Conservation (phyloP, 192 early-diverging fungal genomes). For the Phlyctochytrium bullatum region DNA sequence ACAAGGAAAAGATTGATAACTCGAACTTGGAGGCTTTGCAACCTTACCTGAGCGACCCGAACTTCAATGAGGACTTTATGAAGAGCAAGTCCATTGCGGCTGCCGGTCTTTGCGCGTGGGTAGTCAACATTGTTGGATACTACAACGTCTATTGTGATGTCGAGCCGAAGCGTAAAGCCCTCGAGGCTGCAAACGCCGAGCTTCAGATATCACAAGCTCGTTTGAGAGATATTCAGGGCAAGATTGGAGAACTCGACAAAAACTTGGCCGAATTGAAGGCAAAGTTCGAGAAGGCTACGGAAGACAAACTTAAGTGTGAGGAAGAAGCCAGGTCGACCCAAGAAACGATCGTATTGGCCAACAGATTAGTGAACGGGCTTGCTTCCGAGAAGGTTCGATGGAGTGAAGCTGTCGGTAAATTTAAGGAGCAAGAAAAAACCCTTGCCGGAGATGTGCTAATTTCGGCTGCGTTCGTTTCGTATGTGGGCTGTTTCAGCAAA, state of each 20-base stretch:
- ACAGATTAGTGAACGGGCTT: constrained; percentile 62
- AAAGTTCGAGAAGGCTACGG: constrained; percentile 66
- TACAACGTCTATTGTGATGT: constrained; percentile 65
- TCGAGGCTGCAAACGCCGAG: constrained; percentile 56
- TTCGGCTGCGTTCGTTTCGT: constrained; percentile 62
- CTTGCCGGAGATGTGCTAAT: constrained; percentile 60
- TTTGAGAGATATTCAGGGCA: constrained; percentile 55
- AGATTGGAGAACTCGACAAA: constrained; percentile 59
- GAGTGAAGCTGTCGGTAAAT: constrained; percentile 60
- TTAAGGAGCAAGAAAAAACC: constrained; percentile 69
- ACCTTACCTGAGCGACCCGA: constrained; percentile 60
- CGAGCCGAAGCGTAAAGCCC: constrained; percentile 60
- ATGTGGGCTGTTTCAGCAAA: constrained; percentile 67
- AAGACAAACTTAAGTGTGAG: constrained; percentile 61
- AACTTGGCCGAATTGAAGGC: constrained; percentile 60
- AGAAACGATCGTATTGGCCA: constrained; percentile 62
- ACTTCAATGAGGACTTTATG: constrained; percentile 66
- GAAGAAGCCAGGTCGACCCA: constrained; percentile 63
- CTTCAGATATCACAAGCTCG: constrained; percentile 53
- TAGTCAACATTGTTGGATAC: constrained; percentile 61
- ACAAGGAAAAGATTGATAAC: constrained; percentile 62
- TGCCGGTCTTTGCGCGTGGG: constrained; percentile 64
- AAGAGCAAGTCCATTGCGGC: constrained; percentile 64
- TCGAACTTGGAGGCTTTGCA: constrained; percentile 61
- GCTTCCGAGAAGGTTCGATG: constrained; percentile 68